Conservation (phyloP, 495 filamentous ascomycete species). For the Penicillium ochrochloron region DNA sequence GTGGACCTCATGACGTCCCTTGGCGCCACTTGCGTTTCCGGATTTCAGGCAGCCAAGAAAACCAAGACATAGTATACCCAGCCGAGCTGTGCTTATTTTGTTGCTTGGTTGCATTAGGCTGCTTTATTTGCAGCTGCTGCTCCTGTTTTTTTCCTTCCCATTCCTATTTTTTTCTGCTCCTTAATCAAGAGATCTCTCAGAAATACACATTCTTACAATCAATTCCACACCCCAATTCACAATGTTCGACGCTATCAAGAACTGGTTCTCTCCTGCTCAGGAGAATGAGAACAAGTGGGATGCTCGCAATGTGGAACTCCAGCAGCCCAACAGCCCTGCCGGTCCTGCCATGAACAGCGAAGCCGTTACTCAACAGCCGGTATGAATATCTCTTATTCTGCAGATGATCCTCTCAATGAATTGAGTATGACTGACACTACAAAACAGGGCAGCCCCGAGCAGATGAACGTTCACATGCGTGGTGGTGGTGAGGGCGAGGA, state of each 20-base stretch:
- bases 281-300: slow-evolving; percentile 11
- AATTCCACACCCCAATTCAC: background rate
- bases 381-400: background rate
- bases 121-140: background rate
- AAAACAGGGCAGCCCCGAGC: slow-evolving; percentile 14
- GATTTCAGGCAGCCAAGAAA: slow-evolving; percentile 10
- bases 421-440: background rate
- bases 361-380: slow-evolving; percentile 9
- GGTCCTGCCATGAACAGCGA: slow-evolving; percentile 8
- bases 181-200: background rate
- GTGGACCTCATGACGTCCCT: slow-evolving; percentile 4
- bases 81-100: background rate
- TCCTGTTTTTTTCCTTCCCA: background rate
- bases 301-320: background rate
- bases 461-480: slow-evolving; percentile 23
- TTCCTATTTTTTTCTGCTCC: background rate
- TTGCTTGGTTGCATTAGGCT: background rate
- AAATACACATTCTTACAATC: background rate
- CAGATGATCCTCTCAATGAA: background rate
- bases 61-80: background rate
- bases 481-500: slow-evolving; percentile 26
- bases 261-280: slow-evolving; percentile 9
- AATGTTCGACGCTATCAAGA: slow-evolving; percentile 13
- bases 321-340: slow-evolving; percentile 8
- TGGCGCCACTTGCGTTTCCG: background rate